phyloP scores from a whole-genome alignment of 2,329 filamentous ascomycete species.

The Alternaria novae-zelandiae region DNA sequence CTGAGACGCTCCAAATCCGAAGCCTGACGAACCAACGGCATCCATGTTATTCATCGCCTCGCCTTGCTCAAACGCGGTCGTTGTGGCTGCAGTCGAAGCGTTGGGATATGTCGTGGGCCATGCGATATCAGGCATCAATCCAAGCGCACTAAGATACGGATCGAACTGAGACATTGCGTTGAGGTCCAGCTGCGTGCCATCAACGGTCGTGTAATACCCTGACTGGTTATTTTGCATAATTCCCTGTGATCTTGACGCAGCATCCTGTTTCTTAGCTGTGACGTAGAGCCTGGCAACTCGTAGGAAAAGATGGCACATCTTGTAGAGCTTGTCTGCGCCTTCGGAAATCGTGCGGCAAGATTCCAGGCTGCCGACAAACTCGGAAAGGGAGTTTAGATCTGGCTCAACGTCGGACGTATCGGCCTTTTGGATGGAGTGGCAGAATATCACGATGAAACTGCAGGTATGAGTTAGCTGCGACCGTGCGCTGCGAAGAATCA shows the following conservation, averaged over 20 bases:
- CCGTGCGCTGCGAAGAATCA: not conserved
- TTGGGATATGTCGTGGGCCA: conserved; percentile 22
- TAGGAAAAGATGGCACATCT: conserved; percentile 67
- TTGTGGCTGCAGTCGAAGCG: not conserved
- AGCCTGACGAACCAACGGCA: conserved; percentile 1
- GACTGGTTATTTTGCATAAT: conserved; percentile 8
- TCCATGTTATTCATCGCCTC: not conserved
- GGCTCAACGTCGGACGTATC: conserved; percentile 58
- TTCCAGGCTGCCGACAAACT: conserved; percentile 64
- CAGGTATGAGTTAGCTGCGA: not conserved
- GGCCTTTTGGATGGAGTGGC: conserved; percentile 60
- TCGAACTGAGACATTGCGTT: conserved; percentile 59
- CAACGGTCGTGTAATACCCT: conserved; percentile 20
- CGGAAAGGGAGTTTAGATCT: conserved; percentile 63
- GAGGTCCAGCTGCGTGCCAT: conserved; percentile 24
- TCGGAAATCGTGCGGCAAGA: conserved; percentile 61
- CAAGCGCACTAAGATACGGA: conserved; percentile 68
- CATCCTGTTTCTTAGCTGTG: conserved; percentile 62
- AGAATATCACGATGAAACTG: conserved; percentile 57
- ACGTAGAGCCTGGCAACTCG: conserved; percentile 68
- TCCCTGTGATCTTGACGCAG: conserved; percentile 1
- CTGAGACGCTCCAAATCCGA: conserved; percentile 13
- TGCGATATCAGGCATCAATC: conserved; percentile 59
- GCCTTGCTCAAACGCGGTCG: conserved; percentile 14
- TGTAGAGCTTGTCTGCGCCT: conserved; percentile 65